phyloP scores from a whole-genome alignment of 164 flowering plant genomes.

The Taxillus chinensis region DNA sequence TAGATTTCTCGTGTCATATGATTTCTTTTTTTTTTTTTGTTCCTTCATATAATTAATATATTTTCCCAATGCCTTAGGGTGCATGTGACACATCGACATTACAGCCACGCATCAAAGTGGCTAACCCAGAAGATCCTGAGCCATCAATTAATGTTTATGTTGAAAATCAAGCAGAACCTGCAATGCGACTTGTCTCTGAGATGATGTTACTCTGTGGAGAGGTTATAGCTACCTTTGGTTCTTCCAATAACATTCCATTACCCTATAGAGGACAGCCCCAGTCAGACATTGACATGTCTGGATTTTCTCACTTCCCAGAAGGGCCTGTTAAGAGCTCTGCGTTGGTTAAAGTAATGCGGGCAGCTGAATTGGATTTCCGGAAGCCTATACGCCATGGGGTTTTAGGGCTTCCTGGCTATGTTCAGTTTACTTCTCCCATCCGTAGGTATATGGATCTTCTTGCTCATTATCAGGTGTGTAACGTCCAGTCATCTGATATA shows the following conservation, averaged over 20 bases:
- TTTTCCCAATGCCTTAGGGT: slow-evolving; percentile 34
- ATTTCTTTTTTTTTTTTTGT: not conserved
- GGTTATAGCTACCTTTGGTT: slow-evolving; percentile 75
- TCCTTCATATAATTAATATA: not conserved
- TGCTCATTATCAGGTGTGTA: slow-evolving; percentile 79
- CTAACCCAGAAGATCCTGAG: slow-evolving; percentile 80
- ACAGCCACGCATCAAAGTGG: slow-evolving; percentile 79
- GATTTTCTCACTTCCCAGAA: slow-evolving; percentile 88
- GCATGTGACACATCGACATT: slow-evolving; percentile 67
- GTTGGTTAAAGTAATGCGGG: slow-evolving; percentile 72
- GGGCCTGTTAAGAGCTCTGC: slow-evolving; percentile 88
- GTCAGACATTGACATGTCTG: slow-evolving; percentile 54
- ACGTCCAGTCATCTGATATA: not conserved
- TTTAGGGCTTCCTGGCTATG: slow-evolving; percentile 91
- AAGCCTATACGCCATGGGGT: slow-evolving; percentile 77
- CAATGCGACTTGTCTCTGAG: slow-evolving; percentile 93
- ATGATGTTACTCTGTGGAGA: slow-evolving; percentile 99
- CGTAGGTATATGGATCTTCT: slow-evolving; percentile 94
- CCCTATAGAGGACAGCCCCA: slow-evolving; percentile 98
- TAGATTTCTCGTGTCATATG: not conserved
- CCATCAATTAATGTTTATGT: slow-evolving; percentile 83
- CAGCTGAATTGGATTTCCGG: slow-evolving; percentile 86
- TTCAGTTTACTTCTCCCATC: slow-evolving; percentile 95
- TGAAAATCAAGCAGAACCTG: slow-evolving; percentile 80
- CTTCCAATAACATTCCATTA: slow-evolving; percentile 57